Percentiles rank a stretch among this genome's conserved stretches.
These are phyloP conservation scores for Caulochytrium protostelioides DNA, from an alignment of 371 early-diverging fungal genomes.

Conservation along the genomic window DNA sequence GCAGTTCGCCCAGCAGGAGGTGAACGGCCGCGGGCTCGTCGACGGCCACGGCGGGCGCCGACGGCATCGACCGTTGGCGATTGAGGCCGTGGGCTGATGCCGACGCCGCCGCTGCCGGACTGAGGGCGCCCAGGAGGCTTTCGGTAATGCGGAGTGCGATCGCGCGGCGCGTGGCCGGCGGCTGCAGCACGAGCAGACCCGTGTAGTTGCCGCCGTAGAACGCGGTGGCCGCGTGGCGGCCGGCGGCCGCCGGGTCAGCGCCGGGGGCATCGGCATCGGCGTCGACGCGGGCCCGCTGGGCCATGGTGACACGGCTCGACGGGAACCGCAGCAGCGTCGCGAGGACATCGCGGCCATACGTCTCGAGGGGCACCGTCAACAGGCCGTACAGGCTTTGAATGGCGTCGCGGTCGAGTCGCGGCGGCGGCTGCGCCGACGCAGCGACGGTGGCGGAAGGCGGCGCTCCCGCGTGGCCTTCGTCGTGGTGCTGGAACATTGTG, in stretches of 20 bases:
- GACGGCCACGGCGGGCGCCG: constrained; percentile 18
- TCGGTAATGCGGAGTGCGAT: constrained; percentile 51
- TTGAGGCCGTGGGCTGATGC: constrained; percentile 1
- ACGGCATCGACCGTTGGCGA: not conserved
- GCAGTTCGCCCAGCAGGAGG: constrained; percentile 52
- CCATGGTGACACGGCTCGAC: constrained; percentile 5
- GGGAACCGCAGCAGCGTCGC: constrained; percentile 19
- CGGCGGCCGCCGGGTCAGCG: constrained; percentile 15
- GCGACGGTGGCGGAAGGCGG: constrained; percentile 36
- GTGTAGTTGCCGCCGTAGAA: constrained; percentile 58
- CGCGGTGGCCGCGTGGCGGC: too few species aligned
- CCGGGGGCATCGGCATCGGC: constrained; percentile 33
- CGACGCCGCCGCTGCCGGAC: not conserved
- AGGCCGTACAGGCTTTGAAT: constrained; percentile 28
- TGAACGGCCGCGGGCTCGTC: constrained; percentile 52
- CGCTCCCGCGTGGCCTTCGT: constrained; percentile 17
- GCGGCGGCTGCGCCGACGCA: constrained; percentile 26
- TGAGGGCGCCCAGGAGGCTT: constrained; percentile 21
- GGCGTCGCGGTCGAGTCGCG: constrained; percentile 9
- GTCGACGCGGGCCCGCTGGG: constrained; percentile 1
- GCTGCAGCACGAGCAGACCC: constrained; percentile 52
- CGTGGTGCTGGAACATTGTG: too few species aligned
- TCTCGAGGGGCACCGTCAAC: constrained; percentile 46
- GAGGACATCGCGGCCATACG: constrained; percentile 28
- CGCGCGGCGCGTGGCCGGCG: constrained; percentile 51